Evolutionary conservation across 2,329 filamentous ascomycete genomes (phyloP).

Genomic region (Cryphonectria japonica): DNA sequence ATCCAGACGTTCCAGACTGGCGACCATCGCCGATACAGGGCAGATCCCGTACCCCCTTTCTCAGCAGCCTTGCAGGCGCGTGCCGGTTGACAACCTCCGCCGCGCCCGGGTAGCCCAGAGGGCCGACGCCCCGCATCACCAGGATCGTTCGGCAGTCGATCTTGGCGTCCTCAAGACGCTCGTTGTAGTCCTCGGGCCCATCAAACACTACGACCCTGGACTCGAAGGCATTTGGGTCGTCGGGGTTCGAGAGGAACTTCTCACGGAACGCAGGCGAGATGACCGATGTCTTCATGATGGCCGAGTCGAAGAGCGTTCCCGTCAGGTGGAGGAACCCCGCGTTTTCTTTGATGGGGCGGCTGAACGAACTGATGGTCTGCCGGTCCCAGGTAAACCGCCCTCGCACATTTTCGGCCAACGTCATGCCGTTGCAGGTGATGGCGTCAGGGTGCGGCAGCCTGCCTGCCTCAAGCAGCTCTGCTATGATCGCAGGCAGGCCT

Average conservation of each 20-base stretch:
- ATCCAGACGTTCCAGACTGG: slow-evolving; percentile 59
- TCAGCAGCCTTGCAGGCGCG: slow-evolving; percentile 48
- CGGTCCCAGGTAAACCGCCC: slow-evolving; percentile 55
- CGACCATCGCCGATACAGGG: slow-evolving; percentile 58
- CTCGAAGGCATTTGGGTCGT: slow-evolving; percentile 53
- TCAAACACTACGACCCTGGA: slow-evolving; percentile 53
- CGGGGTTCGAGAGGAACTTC: slow-evolving; percentile 49
- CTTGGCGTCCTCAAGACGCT: slow-evolving; percentile 45
- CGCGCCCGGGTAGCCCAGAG: slow-evolving; percentile 53
- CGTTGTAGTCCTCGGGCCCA: slow-evolving; percentile 53
- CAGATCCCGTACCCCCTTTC: slow-evolving; percentile 49
- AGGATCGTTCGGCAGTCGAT: slow-evolving; percentile 49
- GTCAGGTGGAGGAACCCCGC: slow-evolving; percentile 56
- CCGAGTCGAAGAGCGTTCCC: slow-evolving; percentile 53
- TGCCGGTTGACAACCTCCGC: slow-evolving; percentile 59
- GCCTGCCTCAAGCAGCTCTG: slow-evolving; percentile 53
- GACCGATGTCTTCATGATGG: slow-evolving; percentile 58
- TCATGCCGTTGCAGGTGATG: slow-evolving; percentile 52
- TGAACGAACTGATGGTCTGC: slow-evolving; percentile 49
- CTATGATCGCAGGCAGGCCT: slow-evolving; percentile 48
- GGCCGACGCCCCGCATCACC: slow-evolving; percentile 53
- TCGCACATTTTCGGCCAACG: slow-evolving; percentile 46
- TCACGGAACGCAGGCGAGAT: slow-evolving; percentile 50
- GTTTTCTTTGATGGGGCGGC: slow-evolving; percentile 50
- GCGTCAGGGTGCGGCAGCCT: slow-evolving; percentile 34